Conservation (phyloP, 306 rosid genomes). For the Castanospermum australe region DNA sequence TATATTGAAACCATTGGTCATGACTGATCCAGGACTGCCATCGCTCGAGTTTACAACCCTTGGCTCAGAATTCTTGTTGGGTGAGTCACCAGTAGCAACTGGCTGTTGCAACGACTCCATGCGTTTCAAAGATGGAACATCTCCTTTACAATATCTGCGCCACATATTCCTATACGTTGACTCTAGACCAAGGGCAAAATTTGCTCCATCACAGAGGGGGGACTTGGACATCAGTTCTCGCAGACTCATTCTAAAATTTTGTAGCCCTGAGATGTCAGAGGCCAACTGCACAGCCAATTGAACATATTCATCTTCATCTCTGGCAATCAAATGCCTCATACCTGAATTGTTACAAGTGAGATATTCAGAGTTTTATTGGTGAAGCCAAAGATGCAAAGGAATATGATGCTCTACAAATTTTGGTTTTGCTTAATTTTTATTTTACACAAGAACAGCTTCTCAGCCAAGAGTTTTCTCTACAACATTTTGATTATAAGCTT, state of each 20-base stretch:
- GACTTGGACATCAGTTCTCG: conserved; percentile 82
- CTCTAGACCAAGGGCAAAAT: conserved; percentile 66
- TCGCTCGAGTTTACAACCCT: conserved; percentile 36
- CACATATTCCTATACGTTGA: conserved; percentile 76
- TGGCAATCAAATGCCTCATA: conserved; percentile 66
- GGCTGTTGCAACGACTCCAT: conserved; percentile 50
- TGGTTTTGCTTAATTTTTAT: too few species aligned
- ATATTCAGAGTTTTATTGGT: conserved; percentile 10
- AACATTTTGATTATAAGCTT: too few species aligned
- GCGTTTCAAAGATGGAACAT: conserved; percentile 74
- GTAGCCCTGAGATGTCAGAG: conserved; percentile 74
- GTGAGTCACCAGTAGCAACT: conserved; percentile 33
- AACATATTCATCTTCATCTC: conserved; percentile 85
- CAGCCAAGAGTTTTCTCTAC: too few species aligned
- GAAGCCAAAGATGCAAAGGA: neutral
- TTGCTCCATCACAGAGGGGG: conserved; percentile 82
- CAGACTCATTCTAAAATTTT: conserved; percentile 78
- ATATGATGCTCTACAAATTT: neutral
- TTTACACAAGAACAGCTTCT: too few species aligned
- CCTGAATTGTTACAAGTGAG: conserved; percentile 49
- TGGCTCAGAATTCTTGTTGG: conserved; percentile 32
- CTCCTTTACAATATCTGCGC: conserved; percentile 89
- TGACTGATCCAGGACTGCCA: conserved; percentile 46
- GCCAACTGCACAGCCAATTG: conserved; percentile 82
- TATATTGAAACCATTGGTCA: conserved; percentile 58